Percentiles rank a stretch among this genome's conserved stretches.
phyloP scores from a whole-genome alignment of 371 early-diverging fungal species.

The Umbelopsis sp. region DNA sequence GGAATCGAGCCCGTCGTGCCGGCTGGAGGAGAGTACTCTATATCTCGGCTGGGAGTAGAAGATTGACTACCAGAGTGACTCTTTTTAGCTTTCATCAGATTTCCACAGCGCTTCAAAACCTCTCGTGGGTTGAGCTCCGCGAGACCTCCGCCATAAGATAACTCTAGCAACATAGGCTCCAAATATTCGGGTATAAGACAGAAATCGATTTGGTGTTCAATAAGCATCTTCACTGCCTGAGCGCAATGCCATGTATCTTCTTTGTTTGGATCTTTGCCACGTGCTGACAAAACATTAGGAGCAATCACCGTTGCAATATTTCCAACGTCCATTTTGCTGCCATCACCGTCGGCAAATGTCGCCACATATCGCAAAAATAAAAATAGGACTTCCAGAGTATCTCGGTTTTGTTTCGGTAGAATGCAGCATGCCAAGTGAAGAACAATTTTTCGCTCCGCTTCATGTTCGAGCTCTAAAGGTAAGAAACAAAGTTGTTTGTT shows the following conservation, averaged over 20 bases:
- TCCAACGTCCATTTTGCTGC: slow-evolving; percentile 89
- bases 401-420: slow-evolving; percentile 89
- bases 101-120: slow-evolving; percentile 67
- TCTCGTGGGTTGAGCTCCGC: slow-evolving; percentile 65
- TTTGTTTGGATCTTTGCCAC: slow-evolving; percentile 68
- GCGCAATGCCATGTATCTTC: slow-evolving; percentile 52
- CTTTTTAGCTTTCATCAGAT: slow-evolving; percentile 54
- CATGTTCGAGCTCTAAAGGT: slow-evolving; percentile 43
- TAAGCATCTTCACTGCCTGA: slow-evolving; percentile 65
- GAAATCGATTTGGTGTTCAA: slow-evolving; percentile 65
- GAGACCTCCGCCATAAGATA: slow-evolving; percentile 58
- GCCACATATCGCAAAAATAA: slow-evolving; percentile 85
- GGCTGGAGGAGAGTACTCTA: slow-evolving; percentile 14
- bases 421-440: slow-evolving; percentile 83
- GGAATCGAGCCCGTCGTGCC: slow-evolving; percentile 10
- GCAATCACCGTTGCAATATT: slow-evolving; percentile 94
- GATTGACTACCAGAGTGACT: slow-evolving; percentile 27
- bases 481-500: not conserved
- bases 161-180: slow-evolving; percentile 61
- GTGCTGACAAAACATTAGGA: slow-evolving; percentile 88
- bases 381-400: slow-evolving; percentile 86
- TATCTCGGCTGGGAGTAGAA: not conserved
- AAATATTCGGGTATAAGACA: slow-evolving; percentile 73
- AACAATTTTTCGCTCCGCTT: slow-evolving; percentile 49
- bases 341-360: slow-evolving; percentile 61